Evolutionary conservation across 1,284 basidiomycete species (phyloP).

Genomic region (Heterobasidion occidentale): DNA sequence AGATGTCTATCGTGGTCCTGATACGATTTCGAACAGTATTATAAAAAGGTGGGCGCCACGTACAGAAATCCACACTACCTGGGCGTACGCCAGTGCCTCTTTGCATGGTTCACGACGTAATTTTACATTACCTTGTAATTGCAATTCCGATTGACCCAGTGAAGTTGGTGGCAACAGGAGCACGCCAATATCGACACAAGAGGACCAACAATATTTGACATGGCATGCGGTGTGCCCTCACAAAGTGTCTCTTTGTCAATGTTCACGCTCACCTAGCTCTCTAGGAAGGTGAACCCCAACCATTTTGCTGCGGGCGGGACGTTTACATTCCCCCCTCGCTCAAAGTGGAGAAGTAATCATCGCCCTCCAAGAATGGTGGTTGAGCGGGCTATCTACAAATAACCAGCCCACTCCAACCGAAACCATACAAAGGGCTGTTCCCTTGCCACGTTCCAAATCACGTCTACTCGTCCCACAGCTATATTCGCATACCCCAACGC

Average conservation of each 20-base stretch:
- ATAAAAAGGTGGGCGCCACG: conserved; percentile 45
- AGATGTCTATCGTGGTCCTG: conserved; percentile 6
- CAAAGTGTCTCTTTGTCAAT: too few relatives aligned
- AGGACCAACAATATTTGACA: conserved; percentile 32
- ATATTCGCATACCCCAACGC: conserved; percentile 12
- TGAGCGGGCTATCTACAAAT: background rate
- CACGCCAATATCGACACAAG: conserved; percentile 10
- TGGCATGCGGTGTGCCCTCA: conserved; percentile 37
- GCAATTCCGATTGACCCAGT: background rate
- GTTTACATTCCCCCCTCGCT: background rate
- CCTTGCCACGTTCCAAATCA: background rate
- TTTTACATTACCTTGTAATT: conserved; percentile 8
- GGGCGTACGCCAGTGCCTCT: conserved; percentile 51
- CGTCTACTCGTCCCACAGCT: conserved; percentile 7
- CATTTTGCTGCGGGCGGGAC: too few relatives aligned
- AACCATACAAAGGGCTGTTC: background rate
- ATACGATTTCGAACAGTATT: conserved; percentile 25
- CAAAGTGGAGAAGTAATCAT: conserved; percentile 20
- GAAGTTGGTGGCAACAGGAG: conserved; percentile 34
- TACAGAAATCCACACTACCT: conserved; percentile 72
- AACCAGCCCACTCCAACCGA: conserved; percentile 3
- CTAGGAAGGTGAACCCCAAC: too few relatives aligned
- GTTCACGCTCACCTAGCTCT: too few relatives aligned
- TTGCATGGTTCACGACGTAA: conserved; percentile 45
- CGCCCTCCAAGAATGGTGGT: conserved; percentile 23